Evolutionary conservation across 345 rosid species (phyloP), one percentile per base, ranked within the genome.

Genomic region (Ailanthus altissimus): DNA sequence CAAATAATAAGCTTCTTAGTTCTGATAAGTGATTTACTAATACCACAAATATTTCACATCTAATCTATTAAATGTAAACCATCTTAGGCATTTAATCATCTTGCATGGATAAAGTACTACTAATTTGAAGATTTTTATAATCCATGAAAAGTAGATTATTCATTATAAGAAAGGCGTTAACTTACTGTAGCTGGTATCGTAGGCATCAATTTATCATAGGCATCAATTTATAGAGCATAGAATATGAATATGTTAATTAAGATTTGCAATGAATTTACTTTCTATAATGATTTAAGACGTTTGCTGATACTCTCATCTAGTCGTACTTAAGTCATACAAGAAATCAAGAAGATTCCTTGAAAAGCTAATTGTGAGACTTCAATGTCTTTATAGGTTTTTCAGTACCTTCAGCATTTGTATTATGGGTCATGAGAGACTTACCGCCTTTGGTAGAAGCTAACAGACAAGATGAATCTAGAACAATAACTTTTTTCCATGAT

Each of bases 401-500:
- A 1, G 77, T 88, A 23, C 94, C 94, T 47, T 90, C 94, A 15
- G 85, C 90, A n/a, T 85, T 85, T 69, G 74, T 90, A 61, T 81
- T 90, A 70, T 88, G 89, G 94, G 83, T 84, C 69, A 88, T 85
- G 90, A 84, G 89, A 80, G 91, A 90, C 43, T 83, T 88, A 62
- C 94, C 94, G 20, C 83, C 84, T 23, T 6, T 70, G 21, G 6
- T 75, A 58, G 70, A 53, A 45, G 43, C 72, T 61, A 81, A 50
- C 75, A 28, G 40, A 53, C 87, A 67, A 54, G 86, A 80, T 67
- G 89, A 85, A 63, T 77, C 91, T 46, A 78, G 79, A 25, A 74
- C 78, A 45, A 68, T 83, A 74, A 77, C 90, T 76, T 87, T 87
- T 69, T 60, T 86, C 67, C 61, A 68, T 73, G 89, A 84, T 40